Conservation (phyloP, 208 protist species). For the Tetramitus jugosus region DNA sequence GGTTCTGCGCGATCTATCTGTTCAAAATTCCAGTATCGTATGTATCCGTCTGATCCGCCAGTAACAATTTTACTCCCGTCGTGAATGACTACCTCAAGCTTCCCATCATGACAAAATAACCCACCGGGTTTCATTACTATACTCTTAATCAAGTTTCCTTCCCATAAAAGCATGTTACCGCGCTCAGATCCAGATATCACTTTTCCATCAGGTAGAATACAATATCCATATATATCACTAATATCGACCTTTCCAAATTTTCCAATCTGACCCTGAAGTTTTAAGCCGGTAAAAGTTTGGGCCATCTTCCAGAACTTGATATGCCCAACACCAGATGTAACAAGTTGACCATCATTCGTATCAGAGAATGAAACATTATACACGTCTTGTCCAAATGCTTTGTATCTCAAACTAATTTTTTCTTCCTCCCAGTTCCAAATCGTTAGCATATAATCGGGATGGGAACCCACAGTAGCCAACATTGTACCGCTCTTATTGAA, state of each 20-base stretch:
- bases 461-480: slow-evolving; percentile 82
- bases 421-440: slow-evolving; percentile 86
- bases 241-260: slow-evolving; percentile 96
- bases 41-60: slow-evolving; percentile 84
- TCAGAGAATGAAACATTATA: slow-evolving; percentile 78
- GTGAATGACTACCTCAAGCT: slow-evolving; percentile 66
- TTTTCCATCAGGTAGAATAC: slow-evolving; percentile 81
- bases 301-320: slow-evolving; percentile 97
- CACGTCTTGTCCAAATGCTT: slow-evolving; percentile 90
- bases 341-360: slow-evolving; percentile 74
- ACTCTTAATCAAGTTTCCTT: slow-evolving; percentile 86
- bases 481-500: slow-evolving; percentile 72
- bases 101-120: slow-evolving; percentile 54
- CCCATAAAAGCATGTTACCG: slow-evolving; percentile 90
- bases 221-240: slow-evolving; percentile 81
- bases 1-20: slow-evolving; percentile 80
- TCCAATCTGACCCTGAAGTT: slow-evolving; percentile 87
- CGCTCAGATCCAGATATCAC: slow-evolving; percentile 83
- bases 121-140: slow-evolving; percentile 57
- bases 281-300: slow-evolving; percentile 93
- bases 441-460: slow-evolving; percentile 86
- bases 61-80: slow-evolving; percentile 61
- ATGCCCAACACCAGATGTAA: slow-evolving; percentile 83
- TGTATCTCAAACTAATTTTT: slow-evolving; percentile 77
- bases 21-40: slow-evolving; percentile 81